Base-by-base conservation (phyloP, 2,329 filamentous ascomycete species). In the Nigrospora osmanthi region DNA sequence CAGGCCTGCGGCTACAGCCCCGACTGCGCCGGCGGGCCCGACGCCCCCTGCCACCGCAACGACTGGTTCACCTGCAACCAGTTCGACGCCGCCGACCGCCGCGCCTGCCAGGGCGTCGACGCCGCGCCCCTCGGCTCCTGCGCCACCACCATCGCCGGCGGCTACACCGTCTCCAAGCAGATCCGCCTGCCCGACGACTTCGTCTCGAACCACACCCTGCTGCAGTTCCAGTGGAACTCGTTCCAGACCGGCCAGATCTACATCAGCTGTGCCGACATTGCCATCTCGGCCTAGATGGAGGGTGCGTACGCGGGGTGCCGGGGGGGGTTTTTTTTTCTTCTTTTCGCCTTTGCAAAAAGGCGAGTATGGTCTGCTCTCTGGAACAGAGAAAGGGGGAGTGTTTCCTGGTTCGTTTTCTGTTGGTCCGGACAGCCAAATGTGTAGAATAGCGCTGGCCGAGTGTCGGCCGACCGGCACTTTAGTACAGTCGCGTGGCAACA, bases 21-120 rank as follows among this genome's bases (percentile, higher is more conserved):
- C 0, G 73, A 78, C 50, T 77, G 73, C 50, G n/a, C n/a, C n/a
- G 49, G 55, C 0, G 44, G 57, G 14, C 9, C 23, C 23, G 72
- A 56, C 1, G 58, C 73, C 51, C 50, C 66, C 0, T 77, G 73
- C 53, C 69, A 62, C 45, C 61, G 70, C 3, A 74, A 76, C 44
- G 70, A 76, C 55, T 77, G 74, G 74, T 77, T 76, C 50, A 76
- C 73, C 0, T 78, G 74, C 61, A 67, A 73, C 40, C 62, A 59
- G 2, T 73, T 71, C 49, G 52, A 64, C n/a, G 54, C 52, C 9
- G 54, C 57, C 48, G 57, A 52, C 47, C 61, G 67, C 13, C 61
- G 65, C 17, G 63, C 49, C 4, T 72, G 69, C 52, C 56, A 72
- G 50, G 71, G 70, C 2, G 73, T 76, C 28, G 72, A 75, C 48